Evolutionary conservation across 768 basidiomycete genomes (phyloP), one percentile per base, ranked within the genome.

Genomic region (Leccinum longicurvipes): DNA sequence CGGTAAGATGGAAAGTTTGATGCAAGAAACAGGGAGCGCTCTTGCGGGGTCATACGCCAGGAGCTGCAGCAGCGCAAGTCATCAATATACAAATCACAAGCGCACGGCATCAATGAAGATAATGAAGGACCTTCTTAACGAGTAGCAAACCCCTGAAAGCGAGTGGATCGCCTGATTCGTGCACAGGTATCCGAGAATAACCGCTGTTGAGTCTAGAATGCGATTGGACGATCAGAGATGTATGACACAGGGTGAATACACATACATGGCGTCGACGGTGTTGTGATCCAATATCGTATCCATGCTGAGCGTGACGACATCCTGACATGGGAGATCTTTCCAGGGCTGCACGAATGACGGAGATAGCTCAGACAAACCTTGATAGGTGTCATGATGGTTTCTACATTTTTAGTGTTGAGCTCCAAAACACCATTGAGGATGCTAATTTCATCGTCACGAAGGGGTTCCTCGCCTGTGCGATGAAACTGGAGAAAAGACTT

Each of bases 101-200:
- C 12, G 17, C 1, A 17, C 7, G 14, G 0, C 4, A 39, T 21
- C 10, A 12, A 4, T 41, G 23, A 41, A 11, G 59, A 51, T 15
- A 45, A 60, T 54, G 6, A 46, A 61, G n/a, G 44, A 86, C 89
- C 79, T 87, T 87, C 66, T 94, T 95, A 48, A 94, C 80, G 21
- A 94, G 80, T 1, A 97, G 76, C 54, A 96, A 78, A 0, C 95
- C 93, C 7, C 88, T 71, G 67, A 94, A 97, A 9, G 88, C 78
- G 10, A 81, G 66, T 9, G 84, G 81, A 41, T 88, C 79, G 4
- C 80, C 82, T 3, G 87, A 79, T 56, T 84, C 82, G 64, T 96
- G 91, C 0, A 98, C 82, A 0, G 95, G 95, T 65, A 98, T 91
- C 19, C 95, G 85, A 1, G 93, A 95, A 68, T 96, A 97, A 0